Conservation (phyloP, 176 grass and related monocot genomes). For the Echinochloa phyllopogon region DNA sequence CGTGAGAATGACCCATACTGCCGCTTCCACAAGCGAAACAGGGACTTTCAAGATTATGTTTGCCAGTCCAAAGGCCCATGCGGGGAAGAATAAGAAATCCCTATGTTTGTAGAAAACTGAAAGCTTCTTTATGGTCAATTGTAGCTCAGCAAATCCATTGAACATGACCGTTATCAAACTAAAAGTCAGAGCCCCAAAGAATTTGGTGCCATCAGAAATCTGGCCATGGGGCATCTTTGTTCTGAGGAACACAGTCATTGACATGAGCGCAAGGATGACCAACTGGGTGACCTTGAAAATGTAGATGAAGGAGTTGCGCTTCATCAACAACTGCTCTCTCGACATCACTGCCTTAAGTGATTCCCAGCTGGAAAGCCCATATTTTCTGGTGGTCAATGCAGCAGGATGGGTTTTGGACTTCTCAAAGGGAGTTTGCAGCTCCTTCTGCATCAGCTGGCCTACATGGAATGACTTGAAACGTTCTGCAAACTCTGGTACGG, state of each 20-base stretch:
- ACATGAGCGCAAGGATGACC: slow-evolving; percentile 52
- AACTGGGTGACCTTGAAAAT: slow-evolving; percentile 58
- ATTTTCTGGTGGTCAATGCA: slow-evolving; percentile 51
- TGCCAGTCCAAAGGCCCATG: slow-evolving; percentile 61
- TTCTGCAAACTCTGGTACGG: slow-evolving; percentile 51
- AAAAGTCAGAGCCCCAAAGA: slow-evolving; percentile 51
- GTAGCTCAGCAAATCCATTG: slow-evolving; percentile 61
- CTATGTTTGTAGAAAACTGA: slow-evolving; percentile 69
- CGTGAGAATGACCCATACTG: slow-evolving; percentile 57
- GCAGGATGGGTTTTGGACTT: slow-evolving; percentile 46
- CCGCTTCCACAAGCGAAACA: slow-evolving; percentile 55
- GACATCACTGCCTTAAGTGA: slow-evolving; percentile 54
- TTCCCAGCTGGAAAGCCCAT: slow-evolving; percentile 51
- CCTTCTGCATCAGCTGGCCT: slow-evolving; percentile 49
- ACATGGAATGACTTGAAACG: slow-evolving; percentile 53
- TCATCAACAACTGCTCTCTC: slow-evolving; percentile 61
- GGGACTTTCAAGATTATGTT: slow-evolving; percentile 57
- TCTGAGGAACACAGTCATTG: slow-evolving; percentile 64
- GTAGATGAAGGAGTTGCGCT: slow-evolving; percentile 69
- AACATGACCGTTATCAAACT: slow-evolving; percentile 55
- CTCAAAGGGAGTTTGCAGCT: slow-evolving; percentile 49
- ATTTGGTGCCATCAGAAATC: slow-evolving; percentile 47
- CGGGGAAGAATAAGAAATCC: slow-evolving; percentile 62
- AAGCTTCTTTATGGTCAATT: slow-evolving; percentile 59
- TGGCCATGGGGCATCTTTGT: slow-evolving; percentile 50